phyloP scores from a whole-genome alignment of 139 green algal species.

The Tetradesmus obliquus region DNA sequence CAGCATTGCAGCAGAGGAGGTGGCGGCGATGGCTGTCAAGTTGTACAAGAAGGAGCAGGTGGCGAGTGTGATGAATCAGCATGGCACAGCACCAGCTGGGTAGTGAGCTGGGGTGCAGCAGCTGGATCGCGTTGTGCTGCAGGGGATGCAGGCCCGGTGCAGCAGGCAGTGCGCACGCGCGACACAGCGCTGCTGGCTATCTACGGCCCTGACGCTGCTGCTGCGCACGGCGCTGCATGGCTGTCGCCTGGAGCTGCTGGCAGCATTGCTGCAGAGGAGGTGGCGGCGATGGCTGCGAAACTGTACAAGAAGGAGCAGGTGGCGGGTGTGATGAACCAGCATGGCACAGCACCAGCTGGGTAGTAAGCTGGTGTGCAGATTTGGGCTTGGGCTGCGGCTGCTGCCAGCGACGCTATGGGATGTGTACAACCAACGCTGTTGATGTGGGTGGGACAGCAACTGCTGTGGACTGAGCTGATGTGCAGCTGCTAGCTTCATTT shows the following conservation, averaged over 20 bases:
- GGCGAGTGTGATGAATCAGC: not conserved
- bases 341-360: not conserved
- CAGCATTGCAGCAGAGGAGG: not conserved
- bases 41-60: constrained; percentile 19
- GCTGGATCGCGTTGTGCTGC: no score
- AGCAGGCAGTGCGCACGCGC: not conserved
- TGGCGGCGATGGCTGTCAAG: not conserved
- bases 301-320: constrained; percentile 19
- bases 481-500: no score
- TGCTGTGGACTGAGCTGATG: no score
- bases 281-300: not conserved
- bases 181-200: not conserved
- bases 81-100: constrained; percentile 2
- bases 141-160: no score
- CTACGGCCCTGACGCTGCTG: not conserved
- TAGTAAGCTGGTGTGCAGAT: no score
- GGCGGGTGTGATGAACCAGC: not conserved
- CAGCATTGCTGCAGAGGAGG: not conserved
- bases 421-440: no score
- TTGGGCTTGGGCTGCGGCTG: no score
- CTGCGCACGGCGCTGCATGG: not conserved
- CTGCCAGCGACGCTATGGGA: no score
- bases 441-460: no score
- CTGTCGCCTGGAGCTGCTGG: constrained; percentile 19
- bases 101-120: no score